Percentiles rank a stretch among this genome's conserved stretches.
Evolutionary conservation across 352 stramenopile genomes (phyloP).

Genomic region (Phytopythium delawarense): DNA sequence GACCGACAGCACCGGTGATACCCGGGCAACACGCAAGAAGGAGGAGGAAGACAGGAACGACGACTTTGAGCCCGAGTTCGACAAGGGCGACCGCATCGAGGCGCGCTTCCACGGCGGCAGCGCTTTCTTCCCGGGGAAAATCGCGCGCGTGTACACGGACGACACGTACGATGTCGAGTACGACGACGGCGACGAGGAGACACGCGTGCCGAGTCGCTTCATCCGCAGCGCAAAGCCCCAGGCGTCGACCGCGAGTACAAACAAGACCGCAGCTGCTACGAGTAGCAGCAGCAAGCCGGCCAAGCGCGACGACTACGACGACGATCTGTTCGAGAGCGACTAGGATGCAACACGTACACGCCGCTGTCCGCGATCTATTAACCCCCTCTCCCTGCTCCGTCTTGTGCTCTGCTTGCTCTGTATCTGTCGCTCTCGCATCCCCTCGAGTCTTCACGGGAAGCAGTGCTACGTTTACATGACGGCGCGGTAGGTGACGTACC

Average conservation of each 20-base stretch:
- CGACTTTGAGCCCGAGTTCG: constrained; percentile 47
- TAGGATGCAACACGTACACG: constrained; percentile 9
- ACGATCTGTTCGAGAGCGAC: constrained; percentile 61
- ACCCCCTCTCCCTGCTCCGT: not conserved
- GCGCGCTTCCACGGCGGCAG: constrained; percentile 53
- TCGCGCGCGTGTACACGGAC: constrained; percentile 49
- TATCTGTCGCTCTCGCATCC: not conserved
- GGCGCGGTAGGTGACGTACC: constrained; percentile 99
- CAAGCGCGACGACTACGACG: constrained; percentile 36
- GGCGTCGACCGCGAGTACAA: not conserved
- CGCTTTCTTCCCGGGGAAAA: constrained; percentile 42
- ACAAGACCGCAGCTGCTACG: not conserved
- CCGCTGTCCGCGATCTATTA: constrained; percentile 5
- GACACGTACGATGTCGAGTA: constrained; percentile 60
- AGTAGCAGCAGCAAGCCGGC: constrained; percentile 8
- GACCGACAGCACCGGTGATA: constrained; percentile 8
- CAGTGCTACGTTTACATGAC: constrained; percentile 87
- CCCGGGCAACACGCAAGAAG: constrained; percentile 1
- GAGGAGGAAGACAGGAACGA: constrained; percentile 15
- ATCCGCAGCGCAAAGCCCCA: constrained; percentile 24
- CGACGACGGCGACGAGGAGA: constrained; percentile 70
- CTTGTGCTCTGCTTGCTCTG: not conserved
- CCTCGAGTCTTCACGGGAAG: not conserved
- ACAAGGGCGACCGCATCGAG: constrained; percentile 52
- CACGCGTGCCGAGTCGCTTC: constrained; percentile 34